Conservation (phyloP, 1,284 basidiomycete species). For the Sanghuangporus sanghuang region DNA sequence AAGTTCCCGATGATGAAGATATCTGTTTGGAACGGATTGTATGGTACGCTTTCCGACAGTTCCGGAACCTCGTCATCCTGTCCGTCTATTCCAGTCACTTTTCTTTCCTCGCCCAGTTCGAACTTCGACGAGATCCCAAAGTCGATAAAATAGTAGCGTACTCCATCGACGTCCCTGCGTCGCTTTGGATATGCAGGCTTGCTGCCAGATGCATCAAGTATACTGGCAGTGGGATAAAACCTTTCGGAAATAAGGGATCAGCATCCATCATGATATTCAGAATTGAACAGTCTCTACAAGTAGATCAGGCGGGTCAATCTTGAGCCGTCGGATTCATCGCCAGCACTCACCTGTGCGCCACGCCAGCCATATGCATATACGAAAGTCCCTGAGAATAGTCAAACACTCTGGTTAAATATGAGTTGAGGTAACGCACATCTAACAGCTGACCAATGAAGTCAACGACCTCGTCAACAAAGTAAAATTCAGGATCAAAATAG, state of each 20-base stretch:
- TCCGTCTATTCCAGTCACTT: constrained; percentile 1
- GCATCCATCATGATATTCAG: constrained; percentile 28
- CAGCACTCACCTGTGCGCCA: constrained; percentile 1
- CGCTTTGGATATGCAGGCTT: neutral
- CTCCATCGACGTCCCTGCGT: neutral
- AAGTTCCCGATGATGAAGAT: constrained; percentile 8
- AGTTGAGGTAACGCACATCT: neutral
- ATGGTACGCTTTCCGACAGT: neutral
- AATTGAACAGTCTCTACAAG: neutral
- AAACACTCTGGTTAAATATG: neutral
- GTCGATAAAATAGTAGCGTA: constrained; percentile 28
- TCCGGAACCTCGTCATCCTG: constrained; percentile 5
- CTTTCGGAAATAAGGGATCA: constrained; percentile 23
- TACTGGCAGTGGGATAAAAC: constrained; percentile 17
- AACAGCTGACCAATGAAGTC: constrained; percentile 11
- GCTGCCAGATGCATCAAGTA: constrained; percentile 12
- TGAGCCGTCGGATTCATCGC: neutral
- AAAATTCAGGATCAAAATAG: constrained; percentile 5
- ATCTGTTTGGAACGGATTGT: constrained; percentile 5
- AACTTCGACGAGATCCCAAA: constrained; percentile 24
- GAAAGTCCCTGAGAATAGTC: neutral
- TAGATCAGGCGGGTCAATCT: neutral
- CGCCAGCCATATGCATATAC: neutral
- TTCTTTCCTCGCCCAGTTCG: neutral
- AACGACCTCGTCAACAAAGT: constrained; percentile 5